Base-by-base conservation (phyloP, 2,329 filamentous ascomycete genomes). In the Colletotrichum viniferum region DNA sequence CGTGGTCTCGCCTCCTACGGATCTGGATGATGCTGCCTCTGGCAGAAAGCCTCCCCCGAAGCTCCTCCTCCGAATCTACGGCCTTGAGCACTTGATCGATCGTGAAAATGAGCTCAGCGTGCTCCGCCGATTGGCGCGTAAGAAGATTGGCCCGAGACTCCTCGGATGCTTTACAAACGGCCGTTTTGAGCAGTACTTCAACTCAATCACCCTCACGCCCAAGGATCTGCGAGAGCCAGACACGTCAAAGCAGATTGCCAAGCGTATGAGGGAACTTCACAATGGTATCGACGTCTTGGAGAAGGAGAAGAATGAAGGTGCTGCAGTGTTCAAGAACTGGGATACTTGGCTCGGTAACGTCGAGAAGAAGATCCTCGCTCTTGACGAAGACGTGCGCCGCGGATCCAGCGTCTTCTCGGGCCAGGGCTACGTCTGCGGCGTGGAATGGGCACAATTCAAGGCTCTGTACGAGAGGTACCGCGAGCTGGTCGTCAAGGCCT, bases 221-320 rank as follows among this genome's bases (percentile, higher is more conserved):
- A 88, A 90, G 30, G 94, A 98, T 78, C 85, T 99, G 61, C 93
- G 95, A 48, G 91, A 95, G 36, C 91, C 95, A 0, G 94, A 95
- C 65, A 98, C 95, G 0, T 97, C 94, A 38, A 94, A 91, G 81
- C 95, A 98, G 82, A 99, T 99, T 81, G 96, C 97, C 14, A 98
- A 98, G 88, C 94, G 97, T 66, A 98, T 99, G 95, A 91, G 96
- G 77, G 97, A 99, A 84, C 89, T 99, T 43, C 97, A 99, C 80
- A 95, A 98, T 68, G 97, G 97, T 1, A 94, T 99, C 77, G 96
- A 98, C 32, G 87, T 99, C 24, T 89, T 98, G 0, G 90, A 93
- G 2, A 88, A 92, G 43, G 97, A 99, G 84, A 90, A 92, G 66
- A 90, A 94, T 43, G 92, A 90, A 24, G 97, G 97, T 0, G 94